Evolutionary conservation across 257 asterid species (phyloP).

Genomic region (Gentiana dahurica): DNA sequence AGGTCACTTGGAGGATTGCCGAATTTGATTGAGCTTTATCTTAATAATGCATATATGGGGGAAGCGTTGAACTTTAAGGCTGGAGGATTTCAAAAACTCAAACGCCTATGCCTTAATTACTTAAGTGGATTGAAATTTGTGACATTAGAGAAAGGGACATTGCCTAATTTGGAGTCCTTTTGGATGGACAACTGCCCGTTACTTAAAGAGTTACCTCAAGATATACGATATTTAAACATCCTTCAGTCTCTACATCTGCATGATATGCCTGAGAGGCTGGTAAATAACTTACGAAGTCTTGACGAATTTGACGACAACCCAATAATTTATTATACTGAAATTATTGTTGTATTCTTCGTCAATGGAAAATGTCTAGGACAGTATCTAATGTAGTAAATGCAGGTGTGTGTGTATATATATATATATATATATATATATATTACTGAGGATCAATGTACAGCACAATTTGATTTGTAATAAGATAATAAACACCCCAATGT

Average conservation of each 20-base stretch:
- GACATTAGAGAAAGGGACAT: slow-evolving; percentile 6
- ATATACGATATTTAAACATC: not conserved
- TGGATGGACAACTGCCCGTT: not conserved
- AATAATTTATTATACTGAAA: too few species aligned
- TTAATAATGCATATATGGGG: slow-evolving; percentile 19
- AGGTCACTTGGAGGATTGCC: slow-evolving; percentile 26
- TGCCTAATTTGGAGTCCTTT: slow-evolving; percentile 10
- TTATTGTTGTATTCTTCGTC: too few species aligned
- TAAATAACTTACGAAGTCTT: not conserved
- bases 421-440: too few species aligned
- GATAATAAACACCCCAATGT: too few species aligned
- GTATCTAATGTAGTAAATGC: too few species aligned
- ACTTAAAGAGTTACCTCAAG: slow-evolving; percentile 8
- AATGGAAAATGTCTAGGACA: too few species aligned
- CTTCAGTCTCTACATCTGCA: slow-evolving; percentile 3
- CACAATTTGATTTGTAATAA: too few species aligned
- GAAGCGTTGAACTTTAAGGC: slow-evolving; percentile 18
- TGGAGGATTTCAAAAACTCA: slow-evolving; percentile 7
- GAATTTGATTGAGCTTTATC: slow-evolving; percentile 8
- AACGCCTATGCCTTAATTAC: not conserved
- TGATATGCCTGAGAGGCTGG: not conserved
- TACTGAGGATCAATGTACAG: too few species aligned
- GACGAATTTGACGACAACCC: not conserved
- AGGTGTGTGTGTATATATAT: too few species aligned
- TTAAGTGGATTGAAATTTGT: not conserved